Base-by-base conservation (phyloP, 2,329 filamentous ascomycete species). In the Aspergillus fumigatiaffinis region DNA sequence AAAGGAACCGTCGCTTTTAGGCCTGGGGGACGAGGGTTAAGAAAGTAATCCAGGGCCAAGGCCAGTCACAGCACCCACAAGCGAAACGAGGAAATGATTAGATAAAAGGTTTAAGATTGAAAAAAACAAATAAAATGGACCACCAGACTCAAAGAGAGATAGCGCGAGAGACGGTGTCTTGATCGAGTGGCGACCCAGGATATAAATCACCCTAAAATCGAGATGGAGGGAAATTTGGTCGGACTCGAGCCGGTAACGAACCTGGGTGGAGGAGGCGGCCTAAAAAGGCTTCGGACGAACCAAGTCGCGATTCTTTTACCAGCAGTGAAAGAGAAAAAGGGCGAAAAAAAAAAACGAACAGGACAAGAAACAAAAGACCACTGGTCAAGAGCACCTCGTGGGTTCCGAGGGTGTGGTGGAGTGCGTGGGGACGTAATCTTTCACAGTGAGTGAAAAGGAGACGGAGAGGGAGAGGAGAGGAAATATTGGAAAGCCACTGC, bases 361-460 rank as follows among this genome's bases (percentile, higher is more conserved):
- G 25, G 7, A 65, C n/a, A 63, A 62, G 61, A 23, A 23, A 12
- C 5, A 23, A 23, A 5, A 47, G 23, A 14, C 10, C 12, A 23
- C 21, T 17, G 12, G 56, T 58, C 53, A 21, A 54, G 65, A 63
- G 62, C 60, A 63, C 68, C 70, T 73, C 71, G 71, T 74, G 72
- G 70, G 69, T 71, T 73, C 70, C 71, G 72, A 73, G 69, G 66
- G 66, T 68, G 60, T 56, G 60, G 68, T 72, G 71, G 70, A 70
- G 60, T 65, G 62, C 60, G 63, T 59, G 67, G 68, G 66, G 68
- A 64, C 55, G 62, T 67, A 66, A 66, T 65, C 61, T 67, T 62
- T 50, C 35, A 52, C 54, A 44, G 29, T 51, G 42, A n/a, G 51
- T 20, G 50, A 51, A 42, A 56, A 53, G 21, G 26, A 53, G 38